Conservation (phyloP, 176 grass and related monocot species). For the Musa troglodytarum region DNA sequence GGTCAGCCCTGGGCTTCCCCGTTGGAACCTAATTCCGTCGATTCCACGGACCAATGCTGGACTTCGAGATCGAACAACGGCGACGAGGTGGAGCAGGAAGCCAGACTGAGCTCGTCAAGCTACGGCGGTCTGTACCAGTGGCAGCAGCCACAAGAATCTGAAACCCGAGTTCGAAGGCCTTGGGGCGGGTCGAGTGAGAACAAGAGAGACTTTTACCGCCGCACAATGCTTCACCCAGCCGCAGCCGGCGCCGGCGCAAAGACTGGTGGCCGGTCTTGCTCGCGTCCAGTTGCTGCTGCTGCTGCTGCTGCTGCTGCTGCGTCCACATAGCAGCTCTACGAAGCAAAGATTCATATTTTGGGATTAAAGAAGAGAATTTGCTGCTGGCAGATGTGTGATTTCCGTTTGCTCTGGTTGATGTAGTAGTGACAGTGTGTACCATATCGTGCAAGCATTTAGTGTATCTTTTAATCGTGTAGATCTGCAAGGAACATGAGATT, state of each 20-base stretch:
- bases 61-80: constrained; percentile 47
- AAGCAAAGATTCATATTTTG: too few relatives aligned
- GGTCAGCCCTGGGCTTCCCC: constrained; percentile 52
- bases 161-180: neutral
- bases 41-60: constrained; percentile 57
- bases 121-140: constrained; percentile 27
- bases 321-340: neutral
- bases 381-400: constrained; percentile 23
- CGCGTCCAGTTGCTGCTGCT: neutral
- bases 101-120: constrained; percentile 6
- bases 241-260: constrained; percentile 13
- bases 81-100: constrained; percentile 54
- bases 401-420: too few relatives aligned
- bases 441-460: too few relatives aligned
- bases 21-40: constrained; percentile 63
- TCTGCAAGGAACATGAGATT: neutral
- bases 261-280: constrained; percentile 14
- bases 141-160: constrained; percentile 21
- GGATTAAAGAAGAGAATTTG: constrained; percentile 36
- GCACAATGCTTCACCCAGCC: constrained; percentile 7
- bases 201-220: neutral
- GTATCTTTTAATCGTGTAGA: neutral
- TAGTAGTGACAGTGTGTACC: too few relatives aligned
- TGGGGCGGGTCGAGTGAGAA: constrained; percentile 4
- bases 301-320: constrained; percentile 6